These are phyloP conservation scores for Aquilaria agallochum DNA, from an alignment of 441 rosid genomes.

Conservation along the genomic window DNA sequence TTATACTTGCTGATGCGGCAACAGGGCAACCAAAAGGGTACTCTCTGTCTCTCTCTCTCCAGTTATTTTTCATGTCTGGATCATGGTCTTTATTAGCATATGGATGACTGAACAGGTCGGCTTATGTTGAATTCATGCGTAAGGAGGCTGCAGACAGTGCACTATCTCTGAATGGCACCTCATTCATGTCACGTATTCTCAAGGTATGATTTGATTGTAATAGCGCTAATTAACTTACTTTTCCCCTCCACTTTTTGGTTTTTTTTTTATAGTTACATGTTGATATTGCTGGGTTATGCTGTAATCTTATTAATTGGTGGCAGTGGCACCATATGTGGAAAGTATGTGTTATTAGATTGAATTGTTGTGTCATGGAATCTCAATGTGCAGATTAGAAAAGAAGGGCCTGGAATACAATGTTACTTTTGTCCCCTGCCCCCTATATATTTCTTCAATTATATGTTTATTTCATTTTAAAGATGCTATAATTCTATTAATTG, in stretches of 20 bases:
- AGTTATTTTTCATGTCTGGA: not conserved
- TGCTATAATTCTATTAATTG: no score
- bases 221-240: no score
- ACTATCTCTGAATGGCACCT: conserved; percentile 76
- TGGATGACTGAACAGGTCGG: conserved; percentile 50
- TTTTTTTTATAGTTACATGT: not conserved
- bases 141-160: conserved; percentile 93
- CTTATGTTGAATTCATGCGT: conserved; percentile 68
- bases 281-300: no score
- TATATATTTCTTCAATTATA: no score
- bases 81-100: conserved; percentile 1
- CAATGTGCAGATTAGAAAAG: no score
- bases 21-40: conserved; percentile 95
- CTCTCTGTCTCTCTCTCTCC: conserved; percentile 3
- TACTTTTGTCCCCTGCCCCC: no score
- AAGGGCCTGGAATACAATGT: no score
- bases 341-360: no score
- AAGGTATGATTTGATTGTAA: conserved; percentile 42
- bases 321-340: no score
- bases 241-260: not conserved
- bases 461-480: no score
- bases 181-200: conserved; percentile 90
- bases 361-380: no score
- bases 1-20: conserved; percentile 79
- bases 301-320: no score